These are phyloP conservation scores for Wallemia hederae DNA, from an alignment of 1,284 basidiomycete species.

Conservation along the genomic window DNA sequence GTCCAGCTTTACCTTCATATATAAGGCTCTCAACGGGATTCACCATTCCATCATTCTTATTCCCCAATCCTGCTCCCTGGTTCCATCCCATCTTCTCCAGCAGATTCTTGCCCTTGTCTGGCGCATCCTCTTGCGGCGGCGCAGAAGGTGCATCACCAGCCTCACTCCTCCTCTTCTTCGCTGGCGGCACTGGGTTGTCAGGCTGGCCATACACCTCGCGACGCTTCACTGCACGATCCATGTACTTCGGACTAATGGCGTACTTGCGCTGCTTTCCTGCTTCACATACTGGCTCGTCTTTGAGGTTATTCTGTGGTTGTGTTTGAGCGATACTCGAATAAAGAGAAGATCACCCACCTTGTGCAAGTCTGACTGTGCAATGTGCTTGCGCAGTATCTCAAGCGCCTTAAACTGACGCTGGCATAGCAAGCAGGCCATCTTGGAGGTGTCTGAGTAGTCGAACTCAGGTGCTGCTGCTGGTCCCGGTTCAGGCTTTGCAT, in stretches of 20 bases:
- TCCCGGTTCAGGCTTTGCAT: not conserved
- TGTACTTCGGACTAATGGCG: conserved; percentile 37
- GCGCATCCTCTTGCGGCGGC: conserved; percentile 28
- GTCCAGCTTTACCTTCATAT: conserved; percentile 53
- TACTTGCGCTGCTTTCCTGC: conserved; percentile 37
- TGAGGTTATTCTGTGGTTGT: conserved; percentile 39
- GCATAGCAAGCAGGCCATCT: conserved; percentile 58
- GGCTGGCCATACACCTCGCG: conserved; percentile 67
- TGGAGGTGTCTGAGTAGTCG: conserved; percentile 17
- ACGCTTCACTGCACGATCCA: conserved; percentile 67
- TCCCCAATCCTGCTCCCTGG: conserved; percentile 57
- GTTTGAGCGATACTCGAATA: conserved; percentile 10
- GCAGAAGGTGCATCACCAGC: conserved; percentile 29
- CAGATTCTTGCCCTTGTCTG: conserved; percentile 56
- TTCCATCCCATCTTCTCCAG: conserved; percentile 90
- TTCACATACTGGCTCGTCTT: conserved; percentile 35
- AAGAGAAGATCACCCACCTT: conserved; percentile 31
- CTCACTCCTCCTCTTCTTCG: conserved; percentile 14
- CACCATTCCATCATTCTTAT: conserved; percentile 44
- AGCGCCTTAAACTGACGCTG: conserved; percentile 64
- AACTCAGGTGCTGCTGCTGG: conserved; percentile 2
- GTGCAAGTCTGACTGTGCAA: conserved; percentile 65
- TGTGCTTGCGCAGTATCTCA: conserved; percentile 58
- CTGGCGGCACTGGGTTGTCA: conserved; percentile 28
- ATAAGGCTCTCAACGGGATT: conserved; percentile 62